These are phyloP conservation scores for Fusarium marasasianum DNA, from an alignment of 2,329 filamentous ascomycete genomes.

Conservation along the genomic window DNA sequence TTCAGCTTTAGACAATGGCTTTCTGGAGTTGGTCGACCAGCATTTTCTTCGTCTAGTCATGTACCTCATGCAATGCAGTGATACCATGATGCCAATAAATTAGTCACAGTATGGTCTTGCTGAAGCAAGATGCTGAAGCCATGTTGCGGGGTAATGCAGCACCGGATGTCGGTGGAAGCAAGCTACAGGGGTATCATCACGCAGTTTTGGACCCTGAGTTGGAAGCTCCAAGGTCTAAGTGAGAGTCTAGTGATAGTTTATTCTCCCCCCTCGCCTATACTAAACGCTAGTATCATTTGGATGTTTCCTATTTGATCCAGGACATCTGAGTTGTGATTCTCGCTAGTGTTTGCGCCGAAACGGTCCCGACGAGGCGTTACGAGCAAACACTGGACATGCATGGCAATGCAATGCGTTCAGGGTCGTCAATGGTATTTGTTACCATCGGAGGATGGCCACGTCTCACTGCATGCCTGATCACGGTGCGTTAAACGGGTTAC, in stretches of 20 bases:
- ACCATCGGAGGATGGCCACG: background rate
- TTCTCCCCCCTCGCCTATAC: background rate
- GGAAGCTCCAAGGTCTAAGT: accelerated
- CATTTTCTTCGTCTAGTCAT: background rate
- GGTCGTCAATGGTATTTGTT: background rate
- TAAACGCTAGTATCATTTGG: background rate
- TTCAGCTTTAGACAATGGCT: background rate
- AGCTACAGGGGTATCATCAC: background rate
- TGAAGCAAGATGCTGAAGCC: background rate
- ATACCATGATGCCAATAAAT: background rate
- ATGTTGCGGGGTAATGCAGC: background rate
- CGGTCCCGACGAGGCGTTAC: background rate
- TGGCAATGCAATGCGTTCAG: background rate
- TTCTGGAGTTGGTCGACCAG: background rate
- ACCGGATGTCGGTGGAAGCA: background rate
- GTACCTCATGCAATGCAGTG: background rate
- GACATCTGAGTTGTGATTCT: background rate
- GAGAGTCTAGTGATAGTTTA: background rate
- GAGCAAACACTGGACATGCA: background rate
- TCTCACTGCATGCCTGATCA: background rate
- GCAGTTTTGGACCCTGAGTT: background rate
- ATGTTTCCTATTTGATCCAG: no score
- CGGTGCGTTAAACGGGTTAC: background rate
- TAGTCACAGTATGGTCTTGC: background rate
- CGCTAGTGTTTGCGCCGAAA: background rate